A percentile compares a stretch with the other conserved stretches of the same genome.
These are phyloP conservation scores for Candida labiduridarum DNA, from an alignment of 1,139 yeast genomes.

Conservation along the genomic window DNA sequence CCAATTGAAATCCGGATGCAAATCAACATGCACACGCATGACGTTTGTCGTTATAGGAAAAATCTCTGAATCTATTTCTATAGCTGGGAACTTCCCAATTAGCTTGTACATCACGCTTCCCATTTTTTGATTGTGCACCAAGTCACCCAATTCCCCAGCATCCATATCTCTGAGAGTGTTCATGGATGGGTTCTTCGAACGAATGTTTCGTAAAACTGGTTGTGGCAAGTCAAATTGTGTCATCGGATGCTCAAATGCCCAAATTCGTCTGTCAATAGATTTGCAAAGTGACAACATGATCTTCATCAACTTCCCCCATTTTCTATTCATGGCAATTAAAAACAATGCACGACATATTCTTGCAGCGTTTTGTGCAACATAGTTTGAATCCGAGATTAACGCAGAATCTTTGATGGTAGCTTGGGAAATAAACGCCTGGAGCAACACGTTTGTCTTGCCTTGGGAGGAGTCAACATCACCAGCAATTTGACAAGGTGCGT, in stretches of 20 bases:
- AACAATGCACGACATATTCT: constrained; percentile 92
- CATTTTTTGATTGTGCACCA: constrained; percentile 79
- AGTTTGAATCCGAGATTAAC: constrained; percentile 80
- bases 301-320: constrained; percentile 85
- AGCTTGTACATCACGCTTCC: constrained; percentile 65
- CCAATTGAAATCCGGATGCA: constrained; percentile 84
- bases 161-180: constrained; percentile 75
- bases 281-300: constrained; percentile 80
- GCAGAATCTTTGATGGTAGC: constrained; percentile 77
- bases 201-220: constrained; percentile 62
- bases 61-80: constrained; percentile 76
- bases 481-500: constrained; percentile 80
- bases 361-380: constrained; percentile 94
- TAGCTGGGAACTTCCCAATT: constrained; percentile 72
- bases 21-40: constrained; percentile 71
- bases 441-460: constrained; percentile 83
- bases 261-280: constrained; percentile 77
- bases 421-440: constrained; percentile 87
- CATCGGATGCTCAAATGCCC: constrained; percentile 93
- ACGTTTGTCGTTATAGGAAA: constrained; percentile 90
- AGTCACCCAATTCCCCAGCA: constrained; percentile 79
- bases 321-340: constrained; percentile 77
- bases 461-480: constrained; percentile 75
- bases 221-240: constrained; percentile 82
- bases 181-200: constrained; percentile 67